A percentile compares a stretch with the other conserved stretches of the same genome.
phyloP scores from a whole-genome alignment of 805 yeast genomes.

The Sugiyamaella floridensis region DNA sequence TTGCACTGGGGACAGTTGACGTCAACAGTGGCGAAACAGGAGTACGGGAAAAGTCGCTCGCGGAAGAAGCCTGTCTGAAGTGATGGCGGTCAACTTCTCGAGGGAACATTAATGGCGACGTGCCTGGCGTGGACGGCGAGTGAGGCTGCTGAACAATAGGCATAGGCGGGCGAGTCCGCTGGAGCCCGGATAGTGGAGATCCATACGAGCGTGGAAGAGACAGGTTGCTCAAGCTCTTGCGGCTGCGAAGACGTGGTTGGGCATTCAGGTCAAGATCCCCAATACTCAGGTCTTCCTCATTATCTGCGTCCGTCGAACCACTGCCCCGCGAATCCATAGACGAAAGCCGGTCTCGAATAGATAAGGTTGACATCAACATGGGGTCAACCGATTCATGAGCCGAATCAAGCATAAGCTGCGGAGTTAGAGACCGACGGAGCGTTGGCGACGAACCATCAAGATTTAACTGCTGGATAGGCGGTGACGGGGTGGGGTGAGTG shows the following conservation, averaged over 20 bases:
- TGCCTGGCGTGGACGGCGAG: constrained; percentile 54
- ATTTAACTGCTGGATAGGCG: constrained; percentile 4
- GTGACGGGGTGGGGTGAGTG: constrained; percentile 3
- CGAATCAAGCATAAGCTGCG: background rate
- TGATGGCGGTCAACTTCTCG: constrained; percentile 33
- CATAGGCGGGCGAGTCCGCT: constrained; percentile 5
- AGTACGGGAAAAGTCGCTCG: constrained; percentile 37
- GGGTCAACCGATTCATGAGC: background rate
- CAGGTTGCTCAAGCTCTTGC: constrained; percentile 16
- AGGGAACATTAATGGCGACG: constrained; percentile 52
- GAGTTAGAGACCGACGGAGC: constrained; percentile 5
- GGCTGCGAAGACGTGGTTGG: constrained; percentile 30
- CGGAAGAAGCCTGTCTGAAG: constrained; percentile 26
- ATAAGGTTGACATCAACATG: background rate
- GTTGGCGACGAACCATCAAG: constrained; percentile 4
- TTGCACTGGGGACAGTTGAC: constrained; percentile 39
- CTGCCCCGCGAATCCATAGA: background rate
- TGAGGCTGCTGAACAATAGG: constrained; percentile 11
- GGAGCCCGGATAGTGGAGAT: constrained; percentile 17
- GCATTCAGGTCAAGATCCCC: constrained; percentile 28
- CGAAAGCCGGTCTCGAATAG: background rate
- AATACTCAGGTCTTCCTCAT: background rate
- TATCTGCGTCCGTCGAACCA: background rate
- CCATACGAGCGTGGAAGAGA: constrained; percentile 8
- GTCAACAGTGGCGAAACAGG: constrained; percentile 78